phyloP scores from a whole-genome alignment of 805 yeast species.

The Soucietia sequanensis region DNA sequence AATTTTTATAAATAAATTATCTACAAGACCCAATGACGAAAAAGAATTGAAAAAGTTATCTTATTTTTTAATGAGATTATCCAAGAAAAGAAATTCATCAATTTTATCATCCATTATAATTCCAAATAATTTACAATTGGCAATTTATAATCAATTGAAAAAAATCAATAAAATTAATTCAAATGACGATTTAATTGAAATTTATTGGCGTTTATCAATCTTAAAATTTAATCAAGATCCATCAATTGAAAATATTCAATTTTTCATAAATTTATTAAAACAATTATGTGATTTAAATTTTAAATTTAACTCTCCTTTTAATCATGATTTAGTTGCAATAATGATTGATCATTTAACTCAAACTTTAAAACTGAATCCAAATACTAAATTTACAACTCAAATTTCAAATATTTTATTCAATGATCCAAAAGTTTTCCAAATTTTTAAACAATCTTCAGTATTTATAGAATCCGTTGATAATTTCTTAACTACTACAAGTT shows the following conservation, averaged over 20 bases:
- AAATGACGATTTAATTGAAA: constrained; percentile 25
- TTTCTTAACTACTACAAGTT: constrained; percentile 15
- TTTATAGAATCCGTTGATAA: constrained; percentile 35
- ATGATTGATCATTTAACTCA: constrained; percentile 31
- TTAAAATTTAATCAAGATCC: constrained; percentile 35
- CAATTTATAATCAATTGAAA: constrained; percentile 8
- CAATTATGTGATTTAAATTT: constrained; percentile 8
- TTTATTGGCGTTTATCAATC: constrained; percentile 53
- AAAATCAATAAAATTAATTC: constrained; percentile 6
- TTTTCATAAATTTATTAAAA: constrained; percentile 13
- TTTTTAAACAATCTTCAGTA: constrained; percentile 32
- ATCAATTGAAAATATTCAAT: constrained; percentile 17
- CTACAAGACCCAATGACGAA: constrained; percentile 12
- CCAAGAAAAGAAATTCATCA: constrained; percentile 6
- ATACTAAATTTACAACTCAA: constrained; percentile 1
- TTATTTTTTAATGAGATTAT: constrained; percentile 14
- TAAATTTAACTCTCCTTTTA: constrained; percentile 19
- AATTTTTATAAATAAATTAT: constrained; percentile 41
- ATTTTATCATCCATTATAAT: constrained; percentile 16
- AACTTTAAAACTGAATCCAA: constrained; percentile 14
- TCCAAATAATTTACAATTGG: constrained; percentile 27
- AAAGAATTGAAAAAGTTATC: constrained; percentile 29
- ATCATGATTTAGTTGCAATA: constrained; percentile 43
- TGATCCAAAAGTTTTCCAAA: constrained; percentile 9
- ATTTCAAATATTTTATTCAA: constrained; percentile 11